A percentile compares a stretch with the other conserved stretches of the same genome.
Conservation (phyloP, 1,139 yeast genomes). For the Yamadazyma sp. region DNA sequence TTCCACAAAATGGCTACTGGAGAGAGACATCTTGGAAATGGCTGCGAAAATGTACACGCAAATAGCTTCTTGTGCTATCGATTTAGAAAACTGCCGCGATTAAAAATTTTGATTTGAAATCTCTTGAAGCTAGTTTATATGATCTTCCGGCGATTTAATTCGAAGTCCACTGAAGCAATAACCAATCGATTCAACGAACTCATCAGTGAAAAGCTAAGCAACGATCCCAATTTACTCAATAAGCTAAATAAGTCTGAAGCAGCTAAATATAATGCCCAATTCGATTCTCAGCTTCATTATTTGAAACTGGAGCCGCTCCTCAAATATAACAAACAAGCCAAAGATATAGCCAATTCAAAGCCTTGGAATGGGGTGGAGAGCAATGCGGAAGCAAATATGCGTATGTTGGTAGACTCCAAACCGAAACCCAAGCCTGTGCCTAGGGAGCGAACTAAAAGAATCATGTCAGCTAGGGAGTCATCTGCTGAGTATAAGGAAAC, state of each 20-base stretch:
- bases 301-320: constrained; percentile 30
- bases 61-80: not conserved
- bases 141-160: constrained; percentile 6
- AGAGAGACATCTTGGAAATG: too few species aligned
- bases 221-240: constrained; percentile 20
- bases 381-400: constrained; percentile 46
- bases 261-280: constrained; percentile 16
- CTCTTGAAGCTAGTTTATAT: not conserved
- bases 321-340: constrained; percentile 43
- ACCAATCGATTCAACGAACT: constrained; percentile 16
- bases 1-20: too few species aligned
- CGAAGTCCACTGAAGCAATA: constrained; percentile 6
- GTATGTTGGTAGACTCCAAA: constrained; percentile 64
- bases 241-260: constrained; percentile 11
- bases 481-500: constrained; percentile 63
- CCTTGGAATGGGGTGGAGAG: constrained; percentile 77
- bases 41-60: too few species aligned
- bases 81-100: not conserved
- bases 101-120: not conserved
- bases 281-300: constrained; percentile 24
- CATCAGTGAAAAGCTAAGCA: constrained; percentile 26
- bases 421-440: constrained; percentile 43
- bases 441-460: constrained; percentile 11
- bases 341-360: constrained; percentile 40
- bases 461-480: constrained; percentile 58